Conservation (phyloP, 495 filamentous ascomycete species). For the Penicillium cinerascens region DNA sequence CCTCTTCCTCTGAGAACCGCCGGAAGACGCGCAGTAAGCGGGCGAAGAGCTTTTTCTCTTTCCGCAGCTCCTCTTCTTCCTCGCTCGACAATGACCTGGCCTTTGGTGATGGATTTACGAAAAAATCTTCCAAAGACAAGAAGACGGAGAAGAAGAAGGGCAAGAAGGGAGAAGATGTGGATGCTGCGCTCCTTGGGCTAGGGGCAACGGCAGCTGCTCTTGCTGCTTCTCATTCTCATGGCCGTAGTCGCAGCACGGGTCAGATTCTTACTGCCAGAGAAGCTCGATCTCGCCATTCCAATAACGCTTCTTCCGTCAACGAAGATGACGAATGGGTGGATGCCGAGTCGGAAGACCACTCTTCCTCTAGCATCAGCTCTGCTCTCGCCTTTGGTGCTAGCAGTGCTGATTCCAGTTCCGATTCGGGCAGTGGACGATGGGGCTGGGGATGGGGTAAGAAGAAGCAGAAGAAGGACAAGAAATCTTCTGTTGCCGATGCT, state of each 20-base stretch:
- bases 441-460: conserved; percentile 57
- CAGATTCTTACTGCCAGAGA: conserved; percentile 42
- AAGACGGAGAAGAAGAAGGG: conserved; percentile 40
- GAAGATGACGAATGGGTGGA: conserved; percentile 62
- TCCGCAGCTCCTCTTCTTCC: conserved; percentile 57
- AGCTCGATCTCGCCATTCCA: conserved; percentile 24
- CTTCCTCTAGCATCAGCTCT: conserved; percentile 49
- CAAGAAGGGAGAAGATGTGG: conserved; percentile 44
- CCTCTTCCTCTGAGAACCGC: conserved; percentile 47
- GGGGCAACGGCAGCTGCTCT: conserved; percentile 56
- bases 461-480: conserved; percentile 41
- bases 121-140: conserved; percentile 31
- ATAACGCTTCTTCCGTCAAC: conserved; percentile 33
- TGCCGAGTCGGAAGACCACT: conserved; percentile 48
- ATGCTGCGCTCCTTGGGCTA: conserved; percentile 54
- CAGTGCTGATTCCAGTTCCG: conserved; percentile 51
- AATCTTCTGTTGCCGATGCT: conserved; percentile 20
- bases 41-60: conserved; percentile 56
- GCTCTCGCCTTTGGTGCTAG: conserved; percentile 55
- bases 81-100: conserved; percentile 55
- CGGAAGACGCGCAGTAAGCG: conserved; percentile 27
- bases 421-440: conserved; percentile 48
- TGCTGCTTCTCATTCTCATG: conserved; percentile 37
- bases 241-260: conserved; percentile 31
- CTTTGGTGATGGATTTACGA: conserved; percentile 39